Evolutionary conservation across 2,329 filamentous ascomycete species (phyloP), one percentile per base, ranked within the genome.

Genomic region (Zasmidium angulare): DNA sequence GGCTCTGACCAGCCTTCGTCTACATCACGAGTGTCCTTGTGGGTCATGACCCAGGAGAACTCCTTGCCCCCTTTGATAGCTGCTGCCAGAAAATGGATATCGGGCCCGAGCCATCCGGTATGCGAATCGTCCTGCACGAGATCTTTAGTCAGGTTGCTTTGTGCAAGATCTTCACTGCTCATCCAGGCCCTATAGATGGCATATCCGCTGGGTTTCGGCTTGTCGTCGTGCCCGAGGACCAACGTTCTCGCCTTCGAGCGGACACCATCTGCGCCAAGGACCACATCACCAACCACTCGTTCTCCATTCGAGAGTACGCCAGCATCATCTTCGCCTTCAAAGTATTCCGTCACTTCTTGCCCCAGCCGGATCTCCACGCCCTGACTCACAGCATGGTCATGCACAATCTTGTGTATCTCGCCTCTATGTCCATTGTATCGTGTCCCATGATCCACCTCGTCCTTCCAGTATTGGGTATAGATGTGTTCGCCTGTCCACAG

Each of bases 171-270:
- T 62, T 82, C 74, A 20, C 74, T 76, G 36, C 75, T 72, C 64
- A 79, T 82, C 81, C 82, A 85, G 2, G 82, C 80, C 49, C 82
- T 77, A 78, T 51, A 82, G 47, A 82, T 81, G 0, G 82, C 81
- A 63, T 83, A 84, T 0, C 82, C 82, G 54, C 72, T 78, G 76
- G 83, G 17, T 55, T 73, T 75, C 11, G 73, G 72, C 43, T 69
- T 69, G 56, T 75, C 74, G 58, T 72, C 65, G 55, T 81, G 82
- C 1, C 81, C 81, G 2, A 84, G 74, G 2, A 84, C 81, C 1
- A 83, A 73, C 56, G 78, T 78, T 26, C 81, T 71, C 0, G 82
- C 79, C 29, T 79, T 78, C 36, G 78, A 81, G 60, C 82, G 79
- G 55, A 84, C 82, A 6, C 81, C 77, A 68, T 84, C 82, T 23